Evolutionary conservation across 257 asterid genomes (phyloP), one percentile per base, ranked within the genome.

Genomic region (Thymus mandschuricus): DNA sequence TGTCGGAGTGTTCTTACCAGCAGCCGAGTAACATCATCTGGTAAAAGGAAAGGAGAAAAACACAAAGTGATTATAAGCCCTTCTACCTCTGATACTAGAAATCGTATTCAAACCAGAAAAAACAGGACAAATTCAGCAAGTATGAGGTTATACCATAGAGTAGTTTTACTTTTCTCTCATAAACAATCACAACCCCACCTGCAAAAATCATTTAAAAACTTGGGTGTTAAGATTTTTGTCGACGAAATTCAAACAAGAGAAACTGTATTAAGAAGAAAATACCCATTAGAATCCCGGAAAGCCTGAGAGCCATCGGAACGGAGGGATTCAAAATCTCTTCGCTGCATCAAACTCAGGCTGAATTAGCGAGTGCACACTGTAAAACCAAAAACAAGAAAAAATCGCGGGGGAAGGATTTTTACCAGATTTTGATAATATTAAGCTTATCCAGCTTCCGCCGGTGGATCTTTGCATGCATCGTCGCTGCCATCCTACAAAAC

Each of bases 211-310:
- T 54, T 11, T 12, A 28, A 35, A 21, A 64, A 11, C 52, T 6
- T 60, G 49, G 56, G 66, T 11, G 71, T 34, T 34, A 40, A 60
- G 12, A 58, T 21, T 29, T 21, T 34, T 10, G 27, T n/a, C 2
- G 31, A 45, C 30, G 41, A 68, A 43, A 9, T 27, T 2, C 44
- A 43, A 58, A 40, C n/a, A 41, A 29, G 29, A 11, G 62, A 28
- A 78, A 50, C 60, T 2, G 75, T 54, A 51, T 57, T 4, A 7
- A 29, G 31, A 35, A 5, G 31, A 60, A 21, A 46, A 35, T 88
- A 93, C 98, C 98, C 98, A 93, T 93, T 74, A 93, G 96, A 76
- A 93, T 91, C 69, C 96, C 96, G 55, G 98, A 93, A 58, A 93
- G 98, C 67, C 98, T 84, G 69, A 93, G 91, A 71, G 98, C 97